A percentile compares a stretch with the other conserved stretches of the same genome.
phyloP scores from a whole-genome alignment of 176 grass and related monocot species.

The Saccharum spontaneum region DNA sequence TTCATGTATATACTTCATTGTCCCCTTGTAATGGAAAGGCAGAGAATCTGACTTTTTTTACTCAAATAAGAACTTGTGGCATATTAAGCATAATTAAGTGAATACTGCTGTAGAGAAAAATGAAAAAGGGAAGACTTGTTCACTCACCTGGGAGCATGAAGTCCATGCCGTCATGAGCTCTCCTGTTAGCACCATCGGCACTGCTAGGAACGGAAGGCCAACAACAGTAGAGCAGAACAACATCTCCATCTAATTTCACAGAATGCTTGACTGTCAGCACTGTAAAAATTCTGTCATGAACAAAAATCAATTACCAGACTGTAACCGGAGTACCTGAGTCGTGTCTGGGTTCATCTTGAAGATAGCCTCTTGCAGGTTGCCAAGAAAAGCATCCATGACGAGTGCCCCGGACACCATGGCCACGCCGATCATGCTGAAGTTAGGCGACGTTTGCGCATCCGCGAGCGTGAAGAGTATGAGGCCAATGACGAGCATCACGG shows the following conservation, averaged over 20 bases:
- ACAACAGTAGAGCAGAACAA: slow-evolving; percentile 92
- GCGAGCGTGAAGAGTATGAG: slow-evolving; percentile 89
- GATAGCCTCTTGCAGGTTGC: slow-evolving; percentile 90
- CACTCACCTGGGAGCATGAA: slow-evolving; percentile 66
- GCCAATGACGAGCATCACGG: slow-evolving; percentile 72
- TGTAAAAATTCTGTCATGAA: not conserved
- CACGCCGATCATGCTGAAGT: slow-evolving; percentile 81
- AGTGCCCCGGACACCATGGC: slow-evolving; percentile 79
- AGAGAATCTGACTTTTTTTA: not conserved
- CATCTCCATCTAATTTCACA: slow-evolving; percentile 84
- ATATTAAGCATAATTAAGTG: not conserved
- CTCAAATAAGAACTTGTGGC: not conserved
- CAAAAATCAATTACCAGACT: not conserved
- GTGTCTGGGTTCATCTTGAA: slow-evolving; percentile 86
- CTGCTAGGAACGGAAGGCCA: slow-evolving; percentile 73
- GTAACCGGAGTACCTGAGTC: slow-evolving; percentile 55
- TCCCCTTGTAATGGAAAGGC: not conserved
- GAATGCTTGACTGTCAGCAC: not conserved
- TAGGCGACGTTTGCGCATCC: slow-evolving; percentile 82
- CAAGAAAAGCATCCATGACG: slow-evolving; percentile 90
- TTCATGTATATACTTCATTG: not conserved
- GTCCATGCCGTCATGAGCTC: slow-evolving; percentile 85
- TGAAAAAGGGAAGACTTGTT: not conserved
- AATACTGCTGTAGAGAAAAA: not conserved
- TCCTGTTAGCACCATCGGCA: slow-evolving; percentile 81